Conservation (phyloP, 1,284 basidiomycete genomes). For the Melampsora americana region DNA sequence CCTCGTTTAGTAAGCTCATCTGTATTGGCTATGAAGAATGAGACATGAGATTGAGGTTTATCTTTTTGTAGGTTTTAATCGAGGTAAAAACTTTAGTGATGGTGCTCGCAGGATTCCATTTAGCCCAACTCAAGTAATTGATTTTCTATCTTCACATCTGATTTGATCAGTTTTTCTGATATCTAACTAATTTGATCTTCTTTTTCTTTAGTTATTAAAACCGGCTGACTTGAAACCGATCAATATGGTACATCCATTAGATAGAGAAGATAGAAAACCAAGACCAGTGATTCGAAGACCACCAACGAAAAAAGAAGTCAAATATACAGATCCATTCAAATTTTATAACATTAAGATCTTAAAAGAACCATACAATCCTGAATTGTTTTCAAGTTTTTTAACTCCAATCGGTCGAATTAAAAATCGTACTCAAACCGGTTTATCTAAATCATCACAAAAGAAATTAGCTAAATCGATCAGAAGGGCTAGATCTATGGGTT, state of each 20-base stretch:
- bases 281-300: conserved; percentile 23
- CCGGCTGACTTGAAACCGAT: conserved; percentile 36
- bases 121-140: conserved; percentile 29
- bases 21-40: not conserved
- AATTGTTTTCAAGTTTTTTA: conserved; percentile 67
- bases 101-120: conserved; percentile 31
- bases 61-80: conserved; percentile 21
- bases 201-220: conserved; percentile 16
- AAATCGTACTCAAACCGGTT: conserved; percentile 65
- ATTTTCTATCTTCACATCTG: not conserved
- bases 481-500: conserved; percentile 86
- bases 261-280: conserved; percentile 32
- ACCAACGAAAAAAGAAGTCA: conserved; percentile 13
- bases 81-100: conserved; percentile 40
- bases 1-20: conserved; percentile 13
- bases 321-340: conserved; percentile 60
- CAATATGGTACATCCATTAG: conserved; percentile 38
- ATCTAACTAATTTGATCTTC: not conserved
- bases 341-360: conserved; percentile 53
- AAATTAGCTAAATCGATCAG: conserved; percentile 80
- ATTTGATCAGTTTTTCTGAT: not conserved
- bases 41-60: not conserved
- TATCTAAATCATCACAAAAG: conserved; percentile 79
- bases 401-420: conserved; percentile 82
- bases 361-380: conserved; percentile 65